Evolutionary conservation across 2,329 filamentous ascomycete species (phyloP), one percentile per base, ranked within the genome.

Genomic region (Dactylellina parvicollis): DNA sequence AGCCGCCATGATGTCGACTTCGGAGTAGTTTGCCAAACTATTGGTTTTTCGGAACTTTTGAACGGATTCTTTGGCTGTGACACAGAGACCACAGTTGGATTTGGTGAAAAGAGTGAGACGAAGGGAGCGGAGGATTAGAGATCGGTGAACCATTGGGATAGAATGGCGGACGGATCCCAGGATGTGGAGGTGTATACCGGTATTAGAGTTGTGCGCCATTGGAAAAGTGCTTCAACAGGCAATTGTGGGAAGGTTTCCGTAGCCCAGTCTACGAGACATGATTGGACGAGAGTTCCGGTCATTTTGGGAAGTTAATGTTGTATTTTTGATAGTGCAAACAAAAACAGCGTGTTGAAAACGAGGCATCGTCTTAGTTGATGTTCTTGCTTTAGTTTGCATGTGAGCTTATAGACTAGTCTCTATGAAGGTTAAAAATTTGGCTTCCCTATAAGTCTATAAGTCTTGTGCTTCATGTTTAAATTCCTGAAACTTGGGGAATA

Each of bases 51-150:
- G 18, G 18, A 36, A 65, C 44, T 54, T 44, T 46, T 56, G 40
- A 54, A 50, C 36, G 1, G 18, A 36, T 46, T 65, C 40, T 32
- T 60, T 59, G 1, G 67, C 67, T n/a, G 57, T 46, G 12, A 32
- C 28, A 36, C 67, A 72, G 46, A 72, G 67, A 12, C 59, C 26
- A 32, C 67, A 72, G 9, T 60, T 36, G 12, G 47, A 46, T 16
- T 72, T 72, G n/a, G 59, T 72, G 36, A 72, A 72, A n/a, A 72
- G 32, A 1, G 67, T 72, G 4, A 72, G 28, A 16, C 67, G 67
- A 16, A 72, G 67, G 9, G 61, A 46, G 14, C 57, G 57, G 8
- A 62, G 44, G n/a, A 52, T 42, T 30, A 62, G 20, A 30, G 57
- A 62, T 14, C 8, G 30, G 14, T 30, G 57, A 22, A 62, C 57